A percentile compares a stretch with the other conserved stretches of the same genome.
These are phyloP conservation scores for Trametes coccinea DNA, from an alignment of 768 basidiomycete species.

Conservation along the genomic window DNA sequence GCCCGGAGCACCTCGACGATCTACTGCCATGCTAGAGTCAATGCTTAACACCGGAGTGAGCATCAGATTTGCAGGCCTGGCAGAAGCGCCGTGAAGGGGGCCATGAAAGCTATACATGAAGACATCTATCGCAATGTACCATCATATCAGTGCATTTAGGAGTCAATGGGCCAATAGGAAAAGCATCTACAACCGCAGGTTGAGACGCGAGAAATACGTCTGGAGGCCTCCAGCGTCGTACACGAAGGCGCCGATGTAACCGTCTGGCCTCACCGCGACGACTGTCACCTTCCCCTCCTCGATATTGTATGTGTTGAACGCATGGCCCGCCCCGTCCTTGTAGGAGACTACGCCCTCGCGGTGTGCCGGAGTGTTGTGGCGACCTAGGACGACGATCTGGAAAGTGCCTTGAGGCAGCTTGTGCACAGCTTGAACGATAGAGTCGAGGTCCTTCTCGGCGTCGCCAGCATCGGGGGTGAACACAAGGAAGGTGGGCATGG, in stretches of 20 bases:
- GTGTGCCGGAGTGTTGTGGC: not conserved
- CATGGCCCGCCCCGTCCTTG: constrained; percentile 16
- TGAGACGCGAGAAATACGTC: not conserved
- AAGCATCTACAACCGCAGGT: no score
- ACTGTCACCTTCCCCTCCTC: not conserved
- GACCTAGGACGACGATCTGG: constrained; percentile 1
- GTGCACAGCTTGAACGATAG: not conserved
- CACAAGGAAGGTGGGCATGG: constrained; percentile 16
- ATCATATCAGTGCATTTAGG: no score
- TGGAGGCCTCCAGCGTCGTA: not conserved
- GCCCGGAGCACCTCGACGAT: no score
- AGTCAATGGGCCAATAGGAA: no score
- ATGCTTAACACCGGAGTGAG: no score
- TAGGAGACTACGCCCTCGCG: not conserved
- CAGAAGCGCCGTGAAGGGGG: no score
- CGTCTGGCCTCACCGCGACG: constrained; percentile 19
- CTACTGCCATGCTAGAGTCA: no score
- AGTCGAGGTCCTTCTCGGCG: not conserved
- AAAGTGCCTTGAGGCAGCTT: not conserved
- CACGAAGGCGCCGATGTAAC: constrained; percentile 16
- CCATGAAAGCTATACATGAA: no score
- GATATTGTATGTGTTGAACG: constrained; percentile 9
- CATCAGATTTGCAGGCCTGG: no score
- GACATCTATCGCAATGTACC: no score
- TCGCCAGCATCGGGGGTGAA: constrained; percentile 4